These are phyloP conservation scores for Epichloe amarillans DNA, from an alignment of 2,329 filamentous ascomycete genomes.

Conservation along the genomic window DNA sequence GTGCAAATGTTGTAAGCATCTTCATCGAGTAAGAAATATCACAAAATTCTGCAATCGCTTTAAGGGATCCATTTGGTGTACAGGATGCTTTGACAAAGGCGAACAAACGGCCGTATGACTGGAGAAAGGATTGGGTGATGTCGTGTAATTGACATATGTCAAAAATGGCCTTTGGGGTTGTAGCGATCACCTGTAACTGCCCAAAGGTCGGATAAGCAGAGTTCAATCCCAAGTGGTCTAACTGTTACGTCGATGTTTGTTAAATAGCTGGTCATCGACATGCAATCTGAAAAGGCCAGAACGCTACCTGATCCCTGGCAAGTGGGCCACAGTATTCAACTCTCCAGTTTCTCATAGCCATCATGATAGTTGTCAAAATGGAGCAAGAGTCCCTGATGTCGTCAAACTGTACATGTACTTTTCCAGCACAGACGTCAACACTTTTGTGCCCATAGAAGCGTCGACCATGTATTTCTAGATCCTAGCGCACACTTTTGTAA, in stretches of 20 bases:
- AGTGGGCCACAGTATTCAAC: conserved; percentile 12
- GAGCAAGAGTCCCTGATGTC: conserved; percentile 47
- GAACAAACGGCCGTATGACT: conserved; percentile 36
- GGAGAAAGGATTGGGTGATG: conserved; percentile 22
- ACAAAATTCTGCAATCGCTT: conserved; percentile 39
- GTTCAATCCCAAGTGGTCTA: background rate
- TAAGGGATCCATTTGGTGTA: conserved; percentile 29
- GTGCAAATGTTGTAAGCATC: conserved; percentile 24
- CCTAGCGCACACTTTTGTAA: conserved; percentile 17
- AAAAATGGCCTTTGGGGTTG: conserved; percentile 7
- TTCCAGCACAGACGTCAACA: conserved; percentile 23
- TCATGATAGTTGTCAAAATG: conserved; percentile 31
- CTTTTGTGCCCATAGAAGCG: conserved; percentile 25
- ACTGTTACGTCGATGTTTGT: background rate
- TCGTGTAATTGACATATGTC: conserved; percentile 24
- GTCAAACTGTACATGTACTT: conserved; percentile 41
- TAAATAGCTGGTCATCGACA: background rate
- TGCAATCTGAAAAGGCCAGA: background rate
- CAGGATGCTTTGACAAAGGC: conserved; percentile 32
- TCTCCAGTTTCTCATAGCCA: conserved; percentile 32
- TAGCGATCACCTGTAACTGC: conserved; percentile 17
- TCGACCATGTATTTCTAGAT: conserved; percentile 21
- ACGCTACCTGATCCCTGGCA: conserved; percentile 1
- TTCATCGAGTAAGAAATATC: conserved; percentile 31
- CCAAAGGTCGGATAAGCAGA: conserved; percentile 8